Base-by-base conservation (phyloP, 163 green algal species). In the Scenedesmus sp. region DNA sequence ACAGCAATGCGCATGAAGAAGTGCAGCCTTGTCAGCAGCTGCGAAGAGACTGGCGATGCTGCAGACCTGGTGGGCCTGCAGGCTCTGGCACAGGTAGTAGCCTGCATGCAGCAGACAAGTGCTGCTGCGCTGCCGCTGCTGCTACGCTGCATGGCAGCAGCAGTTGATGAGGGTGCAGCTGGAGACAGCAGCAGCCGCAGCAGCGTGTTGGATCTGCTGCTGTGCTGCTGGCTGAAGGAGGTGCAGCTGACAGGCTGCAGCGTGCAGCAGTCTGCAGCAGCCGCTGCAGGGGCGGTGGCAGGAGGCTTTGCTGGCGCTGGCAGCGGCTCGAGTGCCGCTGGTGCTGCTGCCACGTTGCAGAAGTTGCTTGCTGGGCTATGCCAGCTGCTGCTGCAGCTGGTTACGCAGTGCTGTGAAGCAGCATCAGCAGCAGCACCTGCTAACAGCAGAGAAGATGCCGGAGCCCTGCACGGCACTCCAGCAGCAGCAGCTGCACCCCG, bases 181-280 rank as follows among this genome's bases (percentile, higher is more conserved):
- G n/a, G n/a, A n/a, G n/a, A n/a, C 81, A 73, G 49, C 49, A 56
- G 30, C 30, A 40, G 65, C 65, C 37, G 65, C 30, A 35, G 59
- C 59, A 72, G 59, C 40, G 65, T 76, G 65, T 30, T 76, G 30
- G 65, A 40, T 18, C 65, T 76, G 30, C 65, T 76, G 65, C 65
- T 76, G 65, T 76, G 65, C 65, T 76, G 65, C 24, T 76, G 65
- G 65, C 65, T 76, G 65, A 26, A 30, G 0, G 65, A 76, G 30
- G 65, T 76, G 65, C 65, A 76, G 65, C 65, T 76, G 65, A 76
- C 65, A 76, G 65, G 65, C 65, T 76, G 65, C 40, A 76, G 65
- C 65, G 9, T 76, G 7, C 65, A 76, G 65, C 65, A 76, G 65
- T 76, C 65, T 76, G 65, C 26, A 76, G 65, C 65, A 20, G 65